phyloP scores from a whole-genome alignment of 75 land plant species.

The Larix kaempferi region DNA sequence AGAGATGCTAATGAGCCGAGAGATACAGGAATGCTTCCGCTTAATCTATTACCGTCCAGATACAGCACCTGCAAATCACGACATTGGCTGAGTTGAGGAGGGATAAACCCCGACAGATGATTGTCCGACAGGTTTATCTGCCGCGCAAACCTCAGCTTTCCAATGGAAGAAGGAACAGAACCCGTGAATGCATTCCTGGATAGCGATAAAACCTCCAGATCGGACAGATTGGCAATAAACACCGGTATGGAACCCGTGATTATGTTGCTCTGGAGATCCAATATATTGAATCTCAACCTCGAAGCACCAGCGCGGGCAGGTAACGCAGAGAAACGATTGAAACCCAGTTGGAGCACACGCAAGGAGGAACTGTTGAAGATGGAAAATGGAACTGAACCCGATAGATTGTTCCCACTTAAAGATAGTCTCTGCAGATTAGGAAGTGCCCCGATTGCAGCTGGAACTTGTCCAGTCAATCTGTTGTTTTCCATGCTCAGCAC shows the following conservation, averaged over 20 bases:
- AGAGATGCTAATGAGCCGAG: slow-evolving; percentile 24
- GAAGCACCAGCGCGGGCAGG: slow-evolving; percentile 8
- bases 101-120: slow-evolving; percentile 44
- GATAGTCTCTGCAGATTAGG: slow-evolving; percentile 39
- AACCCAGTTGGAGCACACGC: slow-evolving; percentile 46
- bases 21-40: slow-evolving; percentile 26
- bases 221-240: slow-evolving; percentile 23
- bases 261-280: slow-evolving; percentile 48
- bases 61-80: slow-evolving; percentile 27
- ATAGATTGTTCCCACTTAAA: slow-evolving; percentile 50
- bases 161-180: slow-evolving; percentile 42
- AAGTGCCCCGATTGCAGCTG: slow-evolving; percentile 51
- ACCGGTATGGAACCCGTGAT: slow-evolving; percentile 42
- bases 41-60: slow-evolving; percentile 31
- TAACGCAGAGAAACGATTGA: slow-evolving; percentile 50
- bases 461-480: slow-evolving; percentile 48
- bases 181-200: slow-evolving; percentile 59
- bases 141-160: slow-evolving; percentile 35
- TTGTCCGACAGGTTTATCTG: slow-evolving; percentile 55
- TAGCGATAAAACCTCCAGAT: slow-evolving; percentile 39
- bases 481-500: slow-evolving; percentile 54
- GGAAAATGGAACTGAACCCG: slow-evolving; percentile 54
- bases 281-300: slow-evolving; percentile 21
- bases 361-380: slow-evolving; percentile 43
- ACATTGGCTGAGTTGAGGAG: slow-evolving; percentile 23